Base-by-base conservation (phyloP, 2,329 filamentous ascomycete genomes). In the Hyphodiscus sp. region DNA sequence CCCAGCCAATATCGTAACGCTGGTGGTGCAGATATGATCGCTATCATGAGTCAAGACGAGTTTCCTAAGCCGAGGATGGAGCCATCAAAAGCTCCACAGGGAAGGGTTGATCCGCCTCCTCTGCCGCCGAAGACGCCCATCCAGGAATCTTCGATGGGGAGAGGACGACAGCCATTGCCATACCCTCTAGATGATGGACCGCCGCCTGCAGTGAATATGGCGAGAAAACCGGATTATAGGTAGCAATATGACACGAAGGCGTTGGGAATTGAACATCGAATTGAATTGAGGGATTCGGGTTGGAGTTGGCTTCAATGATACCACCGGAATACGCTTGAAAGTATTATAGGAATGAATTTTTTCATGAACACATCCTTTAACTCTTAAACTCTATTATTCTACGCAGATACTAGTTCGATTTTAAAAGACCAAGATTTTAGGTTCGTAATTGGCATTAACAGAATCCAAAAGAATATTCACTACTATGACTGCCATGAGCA, bases 191-290 rank as follows among this genome's bases (percentile, higher is more conserved):
- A 83, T 45, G 87, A 95, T 64, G 87, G 86, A 23, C 85, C 87
- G 26, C 91, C 92, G 18, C 92, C 92, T 2, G 76, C 81, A 7
- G 90, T 95, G 8, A 95, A 95, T 64, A 87, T 90, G 79, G 84
- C 87, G 45, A 82, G 85, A 61, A 96, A 96, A 69, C 92, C 92
- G 9, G 60, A 67, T 45, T 67, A 67, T 45, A 61, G 57, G 33
- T 38, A 38, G 52, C 38, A 44, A 45, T 42, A 42, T 41, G n/a
- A 41, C 19, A 30, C 2, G 19, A 29, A 16, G 48, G 38, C 20
- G 48, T 50, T 29, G 16, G n/a, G 38, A 19, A 41, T 29, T 30
- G 23, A 20, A 20, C 7, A 30, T 18, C 18, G 26, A 20, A 26
- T 30, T 30, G 26, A 15, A 23, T 47, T 11, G 26, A 30, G 20